Conservation (phyloP, 805 yeast genomes). For the Zygoascus ofunaensis region DNA sequence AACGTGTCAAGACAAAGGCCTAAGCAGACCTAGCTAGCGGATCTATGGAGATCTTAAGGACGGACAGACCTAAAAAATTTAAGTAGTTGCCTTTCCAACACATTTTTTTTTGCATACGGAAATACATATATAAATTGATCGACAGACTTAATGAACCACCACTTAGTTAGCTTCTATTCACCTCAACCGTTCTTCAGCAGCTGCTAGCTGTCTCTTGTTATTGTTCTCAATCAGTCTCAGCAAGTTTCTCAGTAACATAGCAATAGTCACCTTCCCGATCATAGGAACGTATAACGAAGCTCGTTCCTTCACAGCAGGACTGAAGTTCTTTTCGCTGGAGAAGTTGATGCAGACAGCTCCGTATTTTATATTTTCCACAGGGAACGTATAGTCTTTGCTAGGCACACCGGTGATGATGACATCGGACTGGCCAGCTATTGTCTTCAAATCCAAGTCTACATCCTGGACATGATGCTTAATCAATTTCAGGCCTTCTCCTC, state of each 20-base stretch:
- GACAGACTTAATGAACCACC: no score
- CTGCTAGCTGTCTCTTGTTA: slow-evolving; percentile 9
- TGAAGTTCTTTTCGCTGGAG: slow-evolving; percentile 80
- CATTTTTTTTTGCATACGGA: no score
- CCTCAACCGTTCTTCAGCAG: neutral
- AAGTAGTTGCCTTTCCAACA: neutral
- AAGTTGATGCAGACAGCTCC: slow-evolving; percentile 91
- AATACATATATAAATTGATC: no score
- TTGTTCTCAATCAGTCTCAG: slow-evolving; percentile 71
- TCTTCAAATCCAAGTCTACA: slow-evolving; percentile 43
- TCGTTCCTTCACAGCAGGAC: slow-evolving; percentile 62
- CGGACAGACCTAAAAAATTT: no score
- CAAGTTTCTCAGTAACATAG: slow-evolving; percentile 86
- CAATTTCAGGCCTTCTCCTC: slow-evolving; percentile 83
- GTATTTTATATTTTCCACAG: slow-evolving; percentile 64
- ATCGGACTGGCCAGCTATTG: slow-evolving; percentile 67
- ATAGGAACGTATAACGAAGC: slow-evolving; percentile 93
- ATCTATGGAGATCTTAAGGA: no score
- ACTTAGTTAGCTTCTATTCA: no score
- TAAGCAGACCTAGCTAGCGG: no score
- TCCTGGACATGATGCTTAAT: slow-evolving; percentile 76
- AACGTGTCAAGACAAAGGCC: neutral
- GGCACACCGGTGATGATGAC: slow-evolving; percentile 97
- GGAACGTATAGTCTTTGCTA: slow-evolving; percentile 71
- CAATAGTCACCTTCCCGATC: slow-evolving; percentile 92